These are phyloP conservation scores for Boletus rufocinnamomeus DNA, from an alignment of 768 basidiomycete genomes.

Conservation along the genomic window DNA sequence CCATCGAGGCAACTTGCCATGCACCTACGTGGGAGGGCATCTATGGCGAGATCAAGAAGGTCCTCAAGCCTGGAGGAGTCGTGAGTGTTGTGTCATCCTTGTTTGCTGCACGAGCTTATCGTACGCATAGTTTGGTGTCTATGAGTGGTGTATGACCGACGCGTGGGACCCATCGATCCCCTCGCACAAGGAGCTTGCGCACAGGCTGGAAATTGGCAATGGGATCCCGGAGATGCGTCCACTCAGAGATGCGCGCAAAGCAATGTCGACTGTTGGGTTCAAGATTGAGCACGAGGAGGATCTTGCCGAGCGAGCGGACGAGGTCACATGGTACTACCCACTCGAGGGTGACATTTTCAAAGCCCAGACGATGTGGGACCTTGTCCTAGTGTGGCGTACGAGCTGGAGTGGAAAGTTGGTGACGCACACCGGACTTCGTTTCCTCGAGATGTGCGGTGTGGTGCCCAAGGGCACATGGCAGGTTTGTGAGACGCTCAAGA, in stretches of 20 bases:
- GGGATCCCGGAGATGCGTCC: constrained; percentile 98
- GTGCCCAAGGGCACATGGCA: constrained; percentile 92
- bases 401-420: constrained; percentile 84
- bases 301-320: constrained; percentile 80
- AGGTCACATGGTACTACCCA: constrained; percentile 93
- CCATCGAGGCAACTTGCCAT: constrained; percentile 97
- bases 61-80: constrained; percentile 93
- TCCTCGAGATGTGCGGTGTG: constrained; percentile 75
- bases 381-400: constrained; percentile 85
- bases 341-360: constrained; percentile 91
- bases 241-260: constrained; percentile 65
- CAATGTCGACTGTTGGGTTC: constrained; percentile 84
- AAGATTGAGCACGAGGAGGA: constrained; percentile 90
- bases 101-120: background rate
- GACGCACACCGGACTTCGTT: constrained; percentile 75
- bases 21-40: constrained; percentile 96
- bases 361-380: constrained; percentile 93
- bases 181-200: constrained; percentile 86
- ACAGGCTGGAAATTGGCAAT: constrained; percentile 91
- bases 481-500: constrained; percentile 85
- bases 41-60: constrained; percentile 89
- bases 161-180: constrained; percentile 85
- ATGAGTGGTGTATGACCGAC: constrained; percentile 99
- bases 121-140: constrained; percentile 80
- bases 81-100: constrained; percentile 49